Evolutionary conservation across 148 eudicot species (phyloP).

Genomic region (Silene latifolia): DNA sequence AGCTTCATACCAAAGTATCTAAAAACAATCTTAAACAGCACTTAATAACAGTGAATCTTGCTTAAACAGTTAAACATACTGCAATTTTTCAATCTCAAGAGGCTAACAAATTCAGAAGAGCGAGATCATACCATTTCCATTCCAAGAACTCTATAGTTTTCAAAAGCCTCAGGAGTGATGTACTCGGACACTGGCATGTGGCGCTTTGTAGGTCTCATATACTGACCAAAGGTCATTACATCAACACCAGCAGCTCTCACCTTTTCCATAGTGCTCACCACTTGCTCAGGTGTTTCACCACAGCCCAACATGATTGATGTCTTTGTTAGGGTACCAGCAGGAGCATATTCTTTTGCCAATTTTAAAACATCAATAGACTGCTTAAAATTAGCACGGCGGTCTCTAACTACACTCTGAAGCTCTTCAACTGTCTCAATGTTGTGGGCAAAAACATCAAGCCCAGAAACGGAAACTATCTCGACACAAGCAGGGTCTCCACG

Average conservation of each 20-base stretch:
- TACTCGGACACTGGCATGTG: constrained; percentile 96
- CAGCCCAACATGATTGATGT: constrained; percentile 95
- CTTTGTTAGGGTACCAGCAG: constrained; percentile 88
- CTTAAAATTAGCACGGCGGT: constrained; percentile 90
- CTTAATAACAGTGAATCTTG: too few relatives aligned
- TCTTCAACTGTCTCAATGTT: constrained; percentile 98
- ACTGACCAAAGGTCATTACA: constrained; percentile 97
- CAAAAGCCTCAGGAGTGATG: constrained; percentile 89
- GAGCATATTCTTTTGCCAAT: constrained; percentile 83
- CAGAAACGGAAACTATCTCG: constrained; percentile 82
- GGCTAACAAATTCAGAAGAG: neutral
- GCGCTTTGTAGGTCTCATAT: constrained; percentile 94
- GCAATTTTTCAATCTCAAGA: neutral
- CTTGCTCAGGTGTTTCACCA: constrained; percentile 95
- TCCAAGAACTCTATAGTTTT: constrained; percentile 71
- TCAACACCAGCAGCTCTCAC: constrained; percentile 98
- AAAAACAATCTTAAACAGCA: too few relatives aligned
- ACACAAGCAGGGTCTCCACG: constrained; percentile 79
- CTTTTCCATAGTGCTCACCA: constrained; percentile 89
- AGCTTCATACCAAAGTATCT: neutral
- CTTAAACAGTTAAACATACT: too few relatives aligned
- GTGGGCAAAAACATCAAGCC: constrained; percentile 90
- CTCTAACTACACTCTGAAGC: constrained; percentile 82
- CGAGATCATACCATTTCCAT: constrained; percentile 67
- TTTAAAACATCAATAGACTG: constrained; percentile 81